phyloP scores from a whole-genome alignment of 2,329 filamentous ascomycete species.

The Neofusicoccum ribis region DNA sequence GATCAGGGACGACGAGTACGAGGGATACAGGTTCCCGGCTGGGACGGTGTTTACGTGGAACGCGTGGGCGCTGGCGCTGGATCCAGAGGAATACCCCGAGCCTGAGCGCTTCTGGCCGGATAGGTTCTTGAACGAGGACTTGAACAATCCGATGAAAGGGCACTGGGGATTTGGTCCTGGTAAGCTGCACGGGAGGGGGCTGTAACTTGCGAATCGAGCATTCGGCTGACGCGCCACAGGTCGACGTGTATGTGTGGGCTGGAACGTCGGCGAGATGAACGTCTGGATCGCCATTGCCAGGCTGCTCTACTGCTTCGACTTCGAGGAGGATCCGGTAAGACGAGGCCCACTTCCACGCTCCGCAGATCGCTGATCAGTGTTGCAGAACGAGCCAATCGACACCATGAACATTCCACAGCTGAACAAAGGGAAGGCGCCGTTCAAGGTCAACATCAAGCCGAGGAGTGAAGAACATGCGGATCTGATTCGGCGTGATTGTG shows the following conservation, averaged over 20 bases:
- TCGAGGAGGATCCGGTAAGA: constrained; percentile 18
- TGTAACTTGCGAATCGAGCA: too few relatives aligned
- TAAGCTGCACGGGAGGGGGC: not conserved
- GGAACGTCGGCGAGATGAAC: constrained; percentile 26
- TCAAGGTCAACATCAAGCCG: not conserved
- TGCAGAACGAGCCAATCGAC: constrained; percentile 21
- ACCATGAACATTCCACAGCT: constrained; percentile 24
- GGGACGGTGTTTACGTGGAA: constrained; percentile 29
- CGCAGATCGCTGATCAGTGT: not conserved
- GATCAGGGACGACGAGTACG: constrained; percentile 27
- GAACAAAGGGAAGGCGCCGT: not conserved
- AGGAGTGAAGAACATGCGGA: not conserved
- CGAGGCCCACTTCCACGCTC: too few relatives aligned
- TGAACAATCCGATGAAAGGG: constrained; percentile 29
- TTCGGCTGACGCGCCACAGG: constrained; percentile 1
- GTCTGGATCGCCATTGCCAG: constrained; percentile 27
- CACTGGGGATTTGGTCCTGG: constrained; percentile 32
- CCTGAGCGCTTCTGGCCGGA: constrained; percentile 27
- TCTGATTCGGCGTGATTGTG: not conserved
- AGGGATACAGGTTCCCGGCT: constrained; percentile 28
- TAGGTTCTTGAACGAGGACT: constrained; percentile 27
- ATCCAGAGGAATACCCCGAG: constrained; percentile 23
- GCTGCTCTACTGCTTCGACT: constrained; percentile 29
- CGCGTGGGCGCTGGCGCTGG: constrained; percentile 24
- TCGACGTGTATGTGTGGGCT: constrained; percentile 25